These are phyloP conservation scores for Circinella minor DNA, from an alignment of 371 early-diverging fungal genomes.

Conservation along the genomic window DNA sequence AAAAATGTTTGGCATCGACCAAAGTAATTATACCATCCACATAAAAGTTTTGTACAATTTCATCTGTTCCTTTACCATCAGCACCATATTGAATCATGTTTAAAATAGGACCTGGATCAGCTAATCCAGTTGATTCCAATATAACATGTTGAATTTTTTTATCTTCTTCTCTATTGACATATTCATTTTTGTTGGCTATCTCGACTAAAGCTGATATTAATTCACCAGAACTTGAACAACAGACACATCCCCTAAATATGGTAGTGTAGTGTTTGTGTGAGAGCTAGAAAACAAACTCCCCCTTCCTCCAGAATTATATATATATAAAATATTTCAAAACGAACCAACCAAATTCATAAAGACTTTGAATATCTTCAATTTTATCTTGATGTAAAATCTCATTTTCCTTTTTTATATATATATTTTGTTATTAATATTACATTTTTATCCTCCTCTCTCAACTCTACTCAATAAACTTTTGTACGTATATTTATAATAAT, in stretches of 20 bases:
- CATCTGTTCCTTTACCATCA: slow-evolving; percentile 29
- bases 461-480: no score
- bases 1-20: slow-evolving; percentile 35
- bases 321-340: neutral
- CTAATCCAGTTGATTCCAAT: slow-evolving; percentile 43
- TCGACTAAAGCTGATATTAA: slow-evolving; percentile 34
- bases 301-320: neutral
- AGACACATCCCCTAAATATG: slow-evolving; percentile 40
- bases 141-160: slow-evolving; percentile 32
- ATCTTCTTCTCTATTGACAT: neutral
- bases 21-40: slow-evolving; percentile 38
- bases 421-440: no score
- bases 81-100: slow-evolving; percentile 39
- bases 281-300: no score
- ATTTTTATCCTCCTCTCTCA: no score
- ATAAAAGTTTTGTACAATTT: slow-evolving; percentile 40
- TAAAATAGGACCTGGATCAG: slow-evolving; percentile 42
- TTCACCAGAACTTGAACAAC: slow-evolving; percentile 44
- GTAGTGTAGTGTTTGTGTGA: neutral
- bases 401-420: slow-evolving; percentile 33
- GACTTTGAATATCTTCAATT: slow-evolving; percentile 30
- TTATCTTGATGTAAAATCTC: slow-evolving; percentile 36
- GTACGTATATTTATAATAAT: no score
- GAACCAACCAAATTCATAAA: slow-evolving; percentile 46
- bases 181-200: slow-evolving; percentile 32